These are phyloP conservation scores for Eimeria praecox DNA, from an alignment of 169 alveolate genomes.

Conservation along the genomic window DNA sequence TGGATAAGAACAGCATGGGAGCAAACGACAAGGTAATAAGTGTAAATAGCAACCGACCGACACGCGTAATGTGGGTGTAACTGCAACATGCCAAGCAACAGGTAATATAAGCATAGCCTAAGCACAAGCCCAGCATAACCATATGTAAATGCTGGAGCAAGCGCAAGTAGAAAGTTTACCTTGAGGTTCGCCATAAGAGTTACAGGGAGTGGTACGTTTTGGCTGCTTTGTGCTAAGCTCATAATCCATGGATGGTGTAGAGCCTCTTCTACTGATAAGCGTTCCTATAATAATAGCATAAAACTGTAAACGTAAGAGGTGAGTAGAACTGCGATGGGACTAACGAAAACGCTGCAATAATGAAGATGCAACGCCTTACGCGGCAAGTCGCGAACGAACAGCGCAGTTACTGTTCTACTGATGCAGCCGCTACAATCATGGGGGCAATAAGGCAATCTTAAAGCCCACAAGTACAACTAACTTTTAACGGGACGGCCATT, in stretches of 20 bases:
- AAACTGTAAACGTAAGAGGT: not conserved
- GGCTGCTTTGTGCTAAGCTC: conserved; percentile 80
- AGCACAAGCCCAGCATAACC: not conserved
- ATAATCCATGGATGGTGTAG: conserved; percentile 87
- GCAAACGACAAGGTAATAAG: no score
- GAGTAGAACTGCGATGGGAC: not conserved
- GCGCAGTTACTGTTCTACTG: not conserved
- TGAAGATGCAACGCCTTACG: not conserved
- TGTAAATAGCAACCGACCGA: no score
- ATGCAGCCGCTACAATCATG: not conserved
- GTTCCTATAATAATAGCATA: conserved; percentile 49
- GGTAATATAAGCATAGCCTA: not conserved
- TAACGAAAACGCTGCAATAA: not conserved
- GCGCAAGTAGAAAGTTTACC: conserved; percentile 6
- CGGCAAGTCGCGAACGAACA: not conserved
- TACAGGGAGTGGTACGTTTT: conserved; percentile 73
- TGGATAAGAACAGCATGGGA: no score
- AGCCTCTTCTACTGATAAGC: conserved; percentile 84
- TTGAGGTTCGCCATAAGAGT: conserved; percentile 80
- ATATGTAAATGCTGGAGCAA: no score
- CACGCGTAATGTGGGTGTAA: no score
- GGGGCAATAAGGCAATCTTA: not conserved
- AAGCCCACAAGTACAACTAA: not conserved
- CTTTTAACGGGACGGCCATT: not conserved
- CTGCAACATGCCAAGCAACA: no score